Evolutionary conservation across 768 basidiomycete species (phyloP).

Genomic region (Trametes maxima): DNA sequence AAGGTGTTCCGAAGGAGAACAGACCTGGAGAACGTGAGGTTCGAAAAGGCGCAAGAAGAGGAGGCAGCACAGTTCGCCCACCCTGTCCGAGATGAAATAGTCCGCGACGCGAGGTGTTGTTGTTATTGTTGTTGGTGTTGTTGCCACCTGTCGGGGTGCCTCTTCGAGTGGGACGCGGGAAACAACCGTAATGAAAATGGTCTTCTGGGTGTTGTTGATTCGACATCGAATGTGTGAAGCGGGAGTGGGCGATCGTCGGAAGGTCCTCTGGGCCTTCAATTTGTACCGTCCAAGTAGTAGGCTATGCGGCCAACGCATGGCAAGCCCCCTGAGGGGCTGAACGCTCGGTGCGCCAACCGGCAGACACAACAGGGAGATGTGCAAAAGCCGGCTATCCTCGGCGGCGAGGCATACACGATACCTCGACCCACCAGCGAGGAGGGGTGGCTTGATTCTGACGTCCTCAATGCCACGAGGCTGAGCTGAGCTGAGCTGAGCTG

Average conservation of each 20-base stretch:
- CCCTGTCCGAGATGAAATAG: slow-evolving; percentile 80
- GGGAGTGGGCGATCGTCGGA: slow-evolving; percentile 39
- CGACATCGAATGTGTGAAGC: slow-evolving; percentile 58
- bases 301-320: slow-evolving; percentile 18
- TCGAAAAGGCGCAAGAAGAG: slow-evolving; percentile 83
- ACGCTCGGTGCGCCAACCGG: slow-evolving; percentile 6
- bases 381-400: slow-evolving; percentile 1
- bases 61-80: slow-evolving; percentile 88
- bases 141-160: slow-evolving; percentile 60
- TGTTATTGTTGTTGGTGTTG: slow-evolving; percentile 27
- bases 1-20: slow-evolving; percentile 46
- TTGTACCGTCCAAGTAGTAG: slow-evolving; percentile 14
- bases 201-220: slow-evolving; percentile 69
- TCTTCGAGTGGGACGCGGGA: slow-evolving; percentile 55
- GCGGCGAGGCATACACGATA: slow-evolving; percentile 9
- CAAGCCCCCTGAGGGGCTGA: slow-evolving; percentile 9
- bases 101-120: slow-evolving; percentile 49
- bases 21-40: slow-evolving; percentile 90
- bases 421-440: slow-evolving; percentile 11
- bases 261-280: slow-evolving; percentile 27
- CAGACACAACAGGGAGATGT: slow-evolving; percentile 10
- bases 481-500: slow-evolving; percentile 1
- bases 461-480: slow-evolving; percentile 7
- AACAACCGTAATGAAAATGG: slow-evolving; percentile 63
- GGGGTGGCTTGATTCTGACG: slow-evolving; percentile 8